Evolutionary conservation across 495 filamentous ascomycete genomes (phyloP).

Genomic region (Neurospora sp.): DNA sequence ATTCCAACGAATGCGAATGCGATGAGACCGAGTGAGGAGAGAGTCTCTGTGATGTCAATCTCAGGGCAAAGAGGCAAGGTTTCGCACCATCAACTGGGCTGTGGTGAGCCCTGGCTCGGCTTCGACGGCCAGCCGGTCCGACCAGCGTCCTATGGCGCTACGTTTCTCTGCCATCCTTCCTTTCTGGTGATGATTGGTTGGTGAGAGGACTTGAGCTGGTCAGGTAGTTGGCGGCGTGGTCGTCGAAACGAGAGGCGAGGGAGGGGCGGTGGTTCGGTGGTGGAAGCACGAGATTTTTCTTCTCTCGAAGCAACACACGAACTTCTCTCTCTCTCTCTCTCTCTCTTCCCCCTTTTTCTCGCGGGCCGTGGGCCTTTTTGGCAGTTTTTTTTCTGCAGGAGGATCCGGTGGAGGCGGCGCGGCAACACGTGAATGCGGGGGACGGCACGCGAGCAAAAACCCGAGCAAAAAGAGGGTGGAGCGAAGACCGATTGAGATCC

Average conservation of each 20-base stretch:
- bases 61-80: background rate
- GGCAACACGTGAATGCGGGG: background rate
- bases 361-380: background rate
- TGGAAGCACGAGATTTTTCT: background rate
- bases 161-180: slow-evolving; percentile 6
- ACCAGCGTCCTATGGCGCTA: slow-evolving; percentile 14
- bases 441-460: background rate
- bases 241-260: background rate
- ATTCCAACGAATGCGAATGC: background rate
- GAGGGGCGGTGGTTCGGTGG: background rate
- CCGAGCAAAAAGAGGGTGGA: background rate
- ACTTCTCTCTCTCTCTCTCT: background rate
- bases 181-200: background rate
- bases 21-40: background rate
- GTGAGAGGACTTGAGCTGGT: background rate
- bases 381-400: background rate
- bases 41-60: background rate
- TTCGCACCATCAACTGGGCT: slow-evolving; percentile 64
- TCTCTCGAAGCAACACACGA: background rate
- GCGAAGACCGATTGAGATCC: background rate
- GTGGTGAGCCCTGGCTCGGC: slow-evolving; percentile 71
- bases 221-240: background rate
- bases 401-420: background rate
- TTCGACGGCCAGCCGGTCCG: slow-evolving; percentile 57
- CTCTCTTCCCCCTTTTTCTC: background rate